Evolutionary conservation across 495 filamentous ascomycete species (phyloP), one percentile per base, ranked within the genome.

Genomic region (Chaetomium cochliodes): DNA sequence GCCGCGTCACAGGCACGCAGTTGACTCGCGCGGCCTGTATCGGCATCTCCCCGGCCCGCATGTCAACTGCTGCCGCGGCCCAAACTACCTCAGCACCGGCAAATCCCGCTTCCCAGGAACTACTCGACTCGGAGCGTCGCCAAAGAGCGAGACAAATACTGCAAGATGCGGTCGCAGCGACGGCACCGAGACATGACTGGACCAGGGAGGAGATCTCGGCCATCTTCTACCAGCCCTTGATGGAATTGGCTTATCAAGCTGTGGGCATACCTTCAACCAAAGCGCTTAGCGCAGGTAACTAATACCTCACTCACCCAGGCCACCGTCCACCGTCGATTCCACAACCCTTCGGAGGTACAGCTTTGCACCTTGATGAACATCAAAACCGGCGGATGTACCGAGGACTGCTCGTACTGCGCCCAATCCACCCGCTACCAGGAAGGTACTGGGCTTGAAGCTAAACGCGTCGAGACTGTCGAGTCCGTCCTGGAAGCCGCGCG

Each of bases 301-400:
- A n/a, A 55, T n/a, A 44, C 5, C 20, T 63, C 58, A 16, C 20
- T 63, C 58, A 16, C 8, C 18, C 50, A 92, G 90, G 85, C 82
- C 58, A 85, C 82, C 49, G 75, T 93, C 60, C 91, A 96, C 77
- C 85, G 90, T 37, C 87, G 87, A 63, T 93, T 93, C 79, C 91
- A 93, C 77, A 82, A 87, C 74, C 90, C 91, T 42, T 77, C 85
- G 39, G 83, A 87, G 7, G 88, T 96, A 72, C 91, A 96, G 72
- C 89, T 93, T 79, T 93, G 91, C 80, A 96, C 91, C 2, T 80
- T 96, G 59, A 92, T 93, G 88, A 93, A 92, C 82, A 96, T 96
- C 82, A 96, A 94, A 69, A 93, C 90, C n/a, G 91, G 91, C 54
- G 91, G 91, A 28, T 96, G 91, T 75, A 87, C 83, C 71, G 91